Evolutionary conservation across 2,329 filamentous ascomycete species (phyloP).

Genomic region (Fusarium drepaniforme): DNA sequence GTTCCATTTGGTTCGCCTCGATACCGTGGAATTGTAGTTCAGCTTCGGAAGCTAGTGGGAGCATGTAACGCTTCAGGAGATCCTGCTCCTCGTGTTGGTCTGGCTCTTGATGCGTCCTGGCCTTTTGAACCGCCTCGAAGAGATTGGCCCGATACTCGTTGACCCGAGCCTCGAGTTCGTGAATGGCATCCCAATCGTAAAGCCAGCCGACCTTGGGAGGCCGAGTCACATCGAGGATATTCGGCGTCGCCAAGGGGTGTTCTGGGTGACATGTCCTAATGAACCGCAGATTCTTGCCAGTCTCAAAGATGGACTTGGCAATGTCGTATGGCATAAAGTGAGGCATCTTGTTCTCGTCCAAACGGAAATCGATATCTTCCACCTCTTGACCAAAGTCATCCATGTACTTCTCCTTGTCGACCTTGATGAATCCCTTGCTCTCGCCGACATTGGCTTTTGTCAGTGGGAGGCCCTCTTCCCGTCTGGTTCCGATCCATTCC

Average conservation of each 20-base stretch:
- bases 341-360: constrained; percentile 76
- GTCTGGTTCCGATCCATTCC: constrained; percentile 80
- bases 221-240: constrained; percentile 57
- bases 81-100: background rate
- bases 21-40: constrained; percentile 63
- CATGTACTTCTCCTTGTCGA: constrained; percentile 65
- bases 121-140: constrained; percentile 37
- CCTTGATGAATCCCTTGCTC: constrained; percentile 70
- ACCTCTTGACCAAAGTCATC: constrained; percentile 71
- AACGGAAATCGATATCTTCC: constrained; percentile 70
- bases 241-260: constrained; percentile 73
- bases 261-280: constrained; percentile 77
- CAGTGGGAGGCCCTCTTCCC: constrained; percentile 67
- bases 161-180: constrained; percentile 72
- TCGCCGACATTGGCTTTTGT: constrained; percentile 59
- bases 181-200: constrained; percentile 78
- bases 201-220: constrained; percentile 75
- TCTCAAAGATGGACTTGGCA: constrained; percentile 80
- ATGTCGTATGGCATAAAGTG: constrained; percentile 79
- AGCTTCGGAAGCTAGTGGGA: background rate
- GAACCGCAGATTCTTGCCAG: constrained; percentile 80
- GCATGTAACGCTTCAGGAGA: background rate
- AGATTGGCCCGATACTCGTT: constrained; percentile 49
- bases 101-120: constrained; percentile 4
- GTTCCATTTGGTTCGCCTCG: constrained; percentile 59